phyloP scores from a whole-genome alignment of 2,329 filamentous ascomycete genomes.

The Botrytis aclada region DNA sequence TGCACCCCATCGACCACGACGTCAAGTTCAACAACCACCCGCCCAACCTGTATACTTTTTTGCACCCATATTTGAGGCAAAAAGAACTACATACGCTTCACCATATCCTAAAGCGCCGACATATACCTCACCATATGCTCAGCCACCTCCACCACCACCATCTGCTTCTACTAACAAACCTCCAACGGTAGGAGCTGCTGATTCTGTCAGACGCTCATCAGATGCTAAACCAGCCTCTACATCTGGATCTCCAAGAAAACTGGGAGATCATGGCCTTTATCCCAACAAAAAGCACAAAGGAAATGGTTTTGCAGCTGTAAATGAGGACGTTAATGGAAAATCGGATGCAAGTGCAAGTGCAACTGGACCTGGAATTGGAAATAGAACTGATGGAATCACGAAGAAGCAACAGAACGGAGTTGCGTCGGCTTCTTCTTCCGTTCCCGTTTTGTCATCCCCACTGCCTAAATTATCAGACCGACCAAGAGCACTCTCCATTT shows the following conservation, averaged over 20 bases:
- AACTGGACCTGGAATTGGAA: background rate
- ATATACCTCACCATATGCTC: constrained; percentile 22
- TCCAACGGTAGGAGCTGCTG: background rate
- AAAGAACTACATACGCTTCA: constrained; percentile 23
- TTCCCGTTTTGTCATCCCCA: constrained; percentile 6
- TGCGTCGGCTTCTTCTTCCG: constrained; percentile 3
- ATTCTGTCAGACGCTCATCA: background rate
- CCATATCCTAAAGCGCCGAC: constrained; percentile 22
- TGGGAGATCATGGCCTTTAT: constrained; percentile 23
- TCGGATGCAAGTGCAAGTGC: constrained; percentile 19
- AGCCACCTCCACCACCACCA: constrained; percentile 12
- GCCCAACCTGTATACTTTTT: constrained; percentile 3
- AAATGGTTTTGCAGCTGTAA: constrained; percentile 26
- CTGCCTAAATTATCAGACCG: constrained; percentile 13
- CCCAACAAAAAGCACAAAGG: constrained; percentile 32
- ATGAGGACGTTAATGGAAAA: constrained; percentile 26
- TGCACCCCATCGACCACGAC: constrained; percentile 21
- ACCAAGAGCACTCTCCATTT: constrained; percentile 32
- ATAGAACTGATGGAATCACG: background rate
- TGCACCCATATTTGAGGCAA: constrained; percentile 19
- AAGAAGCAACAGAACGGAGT: constrained; percentile 18
- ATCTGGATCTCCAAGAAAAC: constrained; percentile 25
- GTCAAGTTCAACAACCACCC: constrained; percentile 11
- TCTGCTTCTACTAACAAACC: constrained; percentile 4
- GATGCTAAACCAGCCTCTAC: constrained; percentile 15